phyloP scores from a whole-genome alignment of 1,284 basidiomycete genomes.

The Heterobasidion occidentale region DNA sequence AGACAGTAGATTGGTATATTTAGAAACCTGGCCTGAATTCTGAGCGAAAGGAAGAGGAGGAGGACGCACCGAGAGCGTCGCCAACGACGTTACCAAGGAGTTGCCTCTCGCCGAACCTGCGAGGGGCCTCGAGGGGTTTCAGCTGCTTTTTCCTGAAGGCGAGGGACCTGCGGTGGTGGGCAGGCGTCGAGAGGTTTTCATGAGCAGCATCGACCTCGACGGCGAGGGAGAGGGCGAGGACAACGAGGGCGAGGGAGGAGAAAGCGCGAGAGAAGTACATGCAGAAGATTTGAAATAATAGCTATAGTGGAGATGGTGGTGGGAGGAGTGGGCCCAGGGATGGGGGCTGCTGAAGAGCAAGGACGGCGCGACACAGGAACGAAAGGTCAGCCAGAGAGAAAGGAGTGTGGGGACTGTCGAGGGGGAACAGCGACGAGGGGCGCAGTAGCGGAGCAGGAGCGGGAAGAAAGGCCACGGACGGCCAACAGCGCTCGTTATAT shows the following conservation, averaged over 20 bases:
- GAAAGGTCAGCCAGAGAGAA: not conserved
- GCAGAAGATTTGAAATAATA: not conserved
- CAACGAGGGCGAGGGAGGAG: not conserved
- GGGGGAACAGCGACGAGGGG: not conserved
- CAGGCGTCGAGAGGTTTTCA: not conserved
- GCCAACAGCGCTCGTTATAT: not conserved
- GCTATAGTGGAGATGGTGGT: too few species aligned
- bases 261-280: not conserved
- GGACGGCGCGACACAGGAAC: not conserved
- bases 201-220: not conserved
- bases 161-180: not conserved
- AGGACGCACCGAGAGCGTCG: not conserved
- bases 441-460: not conserved
- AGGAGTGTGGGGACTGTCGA: not conserved
- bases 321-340: not conserved
- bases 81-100: not conserved
- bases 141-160: not conserved
- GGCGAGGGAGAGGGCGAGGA: not conserved
- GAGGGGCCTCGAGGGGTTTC: not conserved
- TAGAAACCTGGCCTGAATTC: not conserved
- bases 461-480: not conserved
- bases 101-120: not conserved
- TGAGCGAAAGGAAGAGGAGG: not conserved
- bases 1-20: too few species aligned
- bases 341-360: not conserved